Evolutionary conservation across 2,329 filamentous ascomycete genomes (phyloP).

Genomic region (Teratosphaeria gauchensis): DNA sequence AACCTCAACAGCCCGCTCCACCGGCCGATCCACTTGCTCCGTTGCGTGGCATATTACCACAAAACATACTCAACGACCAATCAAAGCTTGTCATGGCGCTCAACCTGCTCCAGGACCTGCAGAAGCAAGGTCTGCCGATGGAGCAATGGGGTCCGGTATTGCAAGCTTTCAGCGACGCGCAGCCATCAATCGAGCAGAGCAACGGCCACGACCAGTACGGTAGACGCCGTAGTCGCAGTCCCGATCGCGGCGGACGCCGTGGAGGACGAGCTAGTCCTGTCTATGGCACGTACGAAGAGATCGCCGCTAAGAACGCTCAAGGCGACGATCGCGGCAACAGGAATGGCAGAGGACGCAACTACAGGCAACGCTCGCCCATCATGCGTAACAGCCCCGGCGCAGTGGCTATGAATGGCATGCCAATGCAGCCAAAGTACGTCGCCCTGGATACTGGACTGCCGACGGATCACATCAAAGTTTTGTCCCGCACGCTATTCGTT

Average conservation of each 20-base stretch:
- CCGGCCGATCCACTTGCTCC: constrained; percentile 20
- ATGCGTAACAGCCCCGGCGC: constrained; percentile 53
- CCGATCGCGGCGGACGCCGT: constrained; percentile 51
- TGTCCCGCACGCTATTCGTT: constrained; percentile 92
- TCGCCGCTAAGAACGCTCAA: constrained; percentile 12
- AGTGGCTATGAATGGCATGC: constrained; percentile 23
- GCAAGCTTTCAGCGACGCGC: constrained; percentile 36
- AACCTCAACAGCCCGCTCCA: constrained; percentile 19
- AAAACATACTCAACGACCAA: constrained; percentile 27
- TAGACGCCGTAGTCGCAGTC: constrained; percentile 56
- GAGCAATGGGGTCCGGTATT: constrained; percentile 62
- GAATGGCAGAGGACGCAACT: constrained; percentile 48
- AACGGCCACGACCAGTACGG: constrained; percentile 33
- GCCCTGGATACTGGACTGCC: constrained; percentile 69
- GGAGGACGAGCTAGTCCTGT: constrained; percentile 58
- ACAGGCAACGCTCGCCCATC: constrained; percentile 75
- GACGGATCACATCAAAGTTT: constrained; percentile 73
- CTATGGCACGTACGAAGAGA: constrained; percentile 60
- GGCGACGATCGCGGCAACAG: constrained; percentile 33
- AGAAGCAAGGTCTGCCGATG: constrained; percentile 64
- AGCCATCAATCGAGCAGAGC: constrained; percentile 9
- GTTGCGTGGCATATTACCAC: constrained; percentile 24
- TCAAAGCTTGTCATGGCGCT: constrained; percentile 59
- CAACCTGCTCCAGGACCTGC: constrained; percentile 63
- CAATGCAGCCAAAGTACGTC: constrained; percentile 60